A percentile compares a stretch with the other conserved stretches of the same genome.
Conservation (phyloP, 352 stramenopile genomes). For the Phytophthora citricola region DNA sequence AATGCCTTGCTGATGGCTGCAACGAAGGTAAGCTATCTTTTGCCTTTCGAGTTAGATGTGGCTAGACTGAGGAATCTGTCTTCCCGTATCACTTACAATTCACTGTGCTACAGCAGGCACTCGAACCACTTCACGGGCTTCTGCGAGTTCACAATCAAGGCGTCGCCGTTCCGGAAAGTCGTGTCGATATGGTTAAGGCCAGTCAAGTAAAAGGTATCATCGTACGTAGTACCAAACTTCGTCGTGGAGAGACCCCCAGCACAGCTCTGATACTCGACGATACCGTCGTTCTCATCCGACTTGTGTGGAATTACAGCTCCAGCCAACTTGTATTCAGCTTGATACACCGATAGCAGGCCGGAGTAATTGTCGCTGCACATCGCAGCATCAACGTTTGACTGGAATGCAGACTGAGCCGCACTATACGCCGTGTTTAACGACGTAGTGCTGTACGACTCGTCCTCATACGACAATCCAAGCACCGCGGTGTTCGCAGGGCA, state of each 20-base stretch:
- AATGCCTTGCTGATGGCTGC: too few relatives aligned
- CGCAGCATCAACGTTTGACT: conserved; percentile 35
- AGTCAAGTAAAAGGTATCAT: conserved; percentile 46
- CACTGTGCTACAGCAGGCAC: conserved; percentile 26
- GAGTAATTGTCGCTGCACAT: conserved; percentile 49
- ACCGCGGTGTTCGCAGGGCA: conserved; percentile 36
- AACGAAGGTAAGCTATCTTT: too few relatives aligned
- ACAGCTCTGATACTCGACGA: conserved; percentile 59
- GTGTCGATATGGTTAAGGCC: conserved; percentile 52
- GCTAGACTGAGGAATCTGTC: too few relatives aligned
- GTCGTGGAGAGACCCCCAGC: conserved; percentile 31
- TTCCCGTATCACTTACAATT: too few relatives aligned
- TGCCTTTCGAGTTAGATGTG: too few relatives aligned
- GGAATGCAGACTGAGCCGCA: conserved; percentile 33
- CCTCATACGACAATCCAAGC: conserved; percentile 35
- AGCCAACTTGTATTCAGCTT: conserved; percentile 26
- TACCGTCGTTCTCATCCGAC: conserved; percentile 39
- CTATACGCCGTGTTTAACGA: conserved; percentile 33
- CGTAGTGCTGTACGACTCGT: conserved; percentile 24
- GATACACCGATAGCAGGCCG: conserved; percentile 38
- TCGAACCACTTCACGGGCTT: conserved; percentile 57
- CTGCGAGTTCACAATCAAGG: conserved; percentile 37
- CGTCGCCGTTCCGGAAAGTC: conserved; percentile 46
- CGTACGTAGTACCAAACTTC: conserved; percentile 42
- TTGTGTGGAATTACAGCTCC: conserved; percentile 42